These are phyloP conservation scores for Lichtheimia corymbifera DNA, from an alignment of 371 early-diverging fungal species.

Conservation along the genomic window DNA sequence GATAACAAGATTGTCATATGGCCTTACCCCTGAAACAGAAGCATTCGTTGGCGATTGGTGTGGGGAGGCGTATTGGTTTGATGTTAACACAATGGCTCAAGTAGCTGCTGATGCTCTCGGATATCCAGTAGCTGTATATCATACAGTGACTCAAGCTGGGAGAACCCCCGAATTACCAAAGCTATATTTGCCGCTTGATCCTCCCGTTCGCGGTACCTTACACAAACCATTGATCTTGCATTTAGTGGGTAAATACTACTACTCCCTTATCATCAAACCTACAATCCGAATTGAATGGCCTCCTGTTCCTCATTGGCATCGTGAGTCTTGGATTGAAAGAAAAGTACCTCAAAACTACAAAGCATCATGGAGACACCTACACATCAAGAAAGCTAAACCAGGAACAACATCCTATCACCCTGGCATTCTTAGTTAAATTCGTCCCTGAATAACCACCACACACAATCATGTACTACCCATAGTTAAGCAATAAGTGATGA, in stretches of 20 bases:
- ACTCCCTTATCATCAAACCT: neutral
- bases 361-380: neutral
- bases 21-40: neutral
- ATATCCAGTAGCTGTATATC: constrained; percentile 3
- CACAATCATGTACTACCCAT: too few relatives aligned
- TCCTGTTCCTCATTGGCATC: neutral
- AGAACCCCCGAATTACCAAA: too few relatives aligned
- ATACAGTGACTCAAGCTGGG: neutral
- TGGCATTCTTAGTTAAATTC: too few relatives aligned
- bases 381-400: neutral
- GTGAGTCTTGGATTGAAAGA: neutral
- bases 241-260: neutral
- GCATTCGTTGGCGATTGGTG: neutral
- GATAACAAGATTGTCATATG: neutral
- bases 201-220: neutral
- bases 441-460: too few relatives aligned
- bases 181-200: neutral
- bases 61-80: neutral
- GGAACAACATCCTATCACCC: too few relatives aligned
- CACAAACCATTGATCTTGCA: neutral
- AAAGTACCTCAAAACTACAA: neutral
- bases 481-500: too few relatives aligned
- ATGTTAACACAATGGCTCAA: neutral
- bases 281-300: neutral
- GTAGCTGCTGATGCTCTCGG: constrained; percentile 11